Evolutionary conservation across 805 yeast species (phyloP), one percentile per base, ranked within the genome.

Genomic region (Naumovozyma castellii): DNA sequence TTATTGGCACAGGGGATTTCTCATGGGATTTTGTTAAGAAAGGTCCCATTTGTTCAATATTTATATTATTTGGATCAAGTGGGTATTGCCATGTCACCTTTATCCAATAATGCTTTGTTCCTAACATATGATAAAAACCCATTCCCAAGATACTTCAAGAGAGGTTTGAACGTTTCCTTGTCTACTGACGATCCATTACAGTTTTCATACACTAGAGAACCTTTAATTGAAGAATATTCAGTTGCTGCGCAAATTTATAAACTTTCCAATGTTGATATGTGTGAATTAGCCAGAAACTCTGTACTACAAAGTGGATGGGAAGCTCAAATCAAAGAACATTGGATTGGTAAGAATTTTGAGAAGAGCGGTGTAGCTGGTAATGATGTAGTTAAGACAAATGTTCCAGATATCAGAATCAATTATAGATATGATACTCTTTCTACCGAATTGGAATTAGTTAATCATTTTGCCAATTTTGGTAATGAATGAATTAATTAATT

Each of bases 221-320:
- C 99, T 13, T 71, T 92, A 54, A 92, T 92, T 50, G 98, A 92
- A 62, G 98, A 92, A 62, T 92, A 88, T 60, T 85, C 96, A 2
- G 97, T 92, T 22, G 98, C 98, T 5, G 97, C 97, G 0, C 97
- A 92, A 63, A 92, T 92, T 50, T 92, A 88, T 70, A 87, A 92
- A 58, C 71, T 92, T 32, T 85, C 95, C 0, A 78, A 86, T 45
- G 97, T 90, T 25, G 98, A 92, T 62, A 86, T 92, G 94, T 88
- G 97, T 59, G 99, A 92, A 60, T 68, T 92, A 51, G 98, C 99
- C 0, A 73, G 78, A 47, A 88, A 90, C 62, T 88, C 97, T 0
- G 97, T 92, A 3, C 61, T 72, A 43, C 97, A 90, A 69, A 80
- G 94, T 55, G 99, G 99, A 0, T 92, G 88, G 76, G 99, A 92